These are phyloP conservation scores for Kwoniella shivajii DNA, from an alignment of 1,284 basidiomycete species.

Conservation along the genomic window DNA sequence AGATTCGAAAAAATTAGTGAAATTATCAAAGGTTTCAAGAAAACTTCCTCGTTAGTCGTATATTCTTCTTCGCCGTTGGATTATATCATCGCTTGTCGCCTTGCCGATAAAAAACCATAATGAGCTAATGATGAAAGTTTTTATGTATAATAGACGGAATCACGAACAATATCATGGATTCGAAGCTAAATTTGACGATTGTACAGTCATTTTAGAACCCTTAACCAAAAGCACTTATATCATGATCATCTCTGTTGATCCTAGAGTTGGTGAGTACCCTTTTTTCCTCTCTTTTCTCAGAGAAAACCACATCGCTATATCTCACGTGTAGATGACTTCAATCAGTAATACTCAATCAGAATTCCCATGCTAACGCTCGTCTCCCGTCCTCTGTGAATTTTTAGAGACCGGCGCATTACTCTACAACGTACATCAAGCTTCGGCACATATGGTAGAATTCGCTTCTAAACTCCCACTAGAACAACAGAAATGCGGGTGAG, in stretches of 20 bases:
- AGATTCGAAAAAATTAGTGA: slow-evolving; percentile 95
- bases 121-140: neutral
- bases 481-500: slow-evolving; percentile 51
- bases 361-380: no score
- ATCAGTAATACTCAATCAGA: no score
- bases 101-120: no score
- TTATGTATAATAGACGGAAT: slow-evolving; percentile 40
- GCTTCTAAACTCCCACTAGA: slow-evolving; percentile 29
- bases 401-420: slow-evolving; percentile 56
- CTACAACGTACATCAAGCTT: slow-evolving; percentile 55
- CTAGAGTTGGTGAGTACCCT: slow-evolving; percentile 64
- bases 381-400: neutral
- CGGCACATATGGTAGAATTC: slow-evolving; percentile 57
- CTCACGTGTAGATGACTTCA: no score
- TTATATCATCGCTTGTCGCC: no score
- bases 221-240: slow-evolving; percentile 95
- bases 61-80: no score
- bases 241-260: slow-evolving; percentile 77
- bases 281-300: neutral
- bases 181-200: slow-evolving; percentile 75
- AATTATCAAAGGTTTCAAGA: slow-evolving; percentile 92
- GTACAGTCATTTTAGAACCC: slow-evolving; percentile 87
- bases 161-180: slow-evolving; percentile 75
- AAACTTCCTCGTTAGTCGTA: slow-evolving; percentile 71
- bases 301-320: no score